These are phyloP conservation scores for Neodidymelliopsis sp. DNA, from an alignment of 2,329 filamentous ascomycete genomes.

Conservation along the genomic window DNA sequence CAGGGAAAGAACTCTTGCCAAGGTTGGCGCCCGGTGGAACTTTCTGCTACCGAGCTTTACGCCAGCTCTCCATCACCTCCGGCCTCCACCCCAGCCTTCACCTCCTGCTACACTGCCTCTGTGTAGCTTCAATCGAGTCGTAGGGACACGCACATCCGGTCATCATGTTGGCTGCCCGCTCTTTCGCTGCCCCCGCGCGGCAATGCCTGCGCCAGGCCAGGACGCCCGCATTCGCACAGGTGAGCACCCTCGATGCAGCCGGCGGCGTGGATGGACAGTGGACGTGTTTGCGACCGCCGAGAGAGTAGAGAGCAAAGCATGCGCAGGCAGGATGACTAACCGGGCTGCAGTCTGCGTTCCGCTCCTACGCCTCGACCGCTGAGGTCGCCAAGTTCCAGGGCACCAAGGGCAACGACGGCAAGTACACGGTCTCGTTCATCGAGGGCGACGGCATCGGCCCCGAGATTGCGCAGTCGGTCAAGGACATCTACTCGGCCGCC, in stretches of 20 bases:
- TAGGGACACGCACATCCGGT: conserved; percentile 35
- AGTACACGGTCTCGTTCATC: conserved; percentile 95
- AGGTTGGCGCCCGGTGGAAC: conserved; percentile 28
- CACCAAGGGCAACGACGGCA: conserved; percentile 86
- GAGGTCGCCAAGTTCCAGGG: conserved; percentile 91
- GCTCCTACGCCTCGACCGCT: conserved; percentile 62
- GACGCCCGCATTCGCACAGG: conserved; percentile 63
- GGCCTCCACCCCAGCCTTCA: conserved; percentile 27
- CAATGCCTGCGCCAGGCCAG: conserved; percentile 77
- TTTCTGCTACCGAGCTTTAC: conserved; percentile 38
- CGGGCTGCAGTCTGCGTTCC: conserved; percentile 35
- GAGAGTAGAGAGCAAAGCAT: no score
- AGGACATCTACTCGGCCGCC: conserved; percentile 97
- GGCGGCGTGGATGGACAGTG: neutral
- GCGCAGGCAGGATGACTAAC: conserved; percentile 18
- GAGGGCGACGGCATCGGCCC: conserved; percentile 99
- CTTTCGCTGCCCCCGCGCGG: conserved; percentile 76
- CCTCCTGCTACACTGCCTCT: conserved; percentile 38
- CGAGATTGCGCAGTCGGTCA: conserved; percentile 96
- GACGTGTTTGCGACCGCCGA: neutral
- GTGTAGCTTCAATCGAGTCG: conserved; percentile 46
- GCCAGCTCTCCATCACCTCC: conserved; percentile 30
- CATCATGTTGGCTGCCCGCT: conserved; percentile 85
- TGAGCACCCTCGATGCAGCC: conserved; percentile 50
- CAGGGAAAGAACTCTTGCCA: conserved; percentile 7